phyloP scores from a whole-genome alignment of 352 stramenopile species.

The Phytophthora melonis region DNA sequence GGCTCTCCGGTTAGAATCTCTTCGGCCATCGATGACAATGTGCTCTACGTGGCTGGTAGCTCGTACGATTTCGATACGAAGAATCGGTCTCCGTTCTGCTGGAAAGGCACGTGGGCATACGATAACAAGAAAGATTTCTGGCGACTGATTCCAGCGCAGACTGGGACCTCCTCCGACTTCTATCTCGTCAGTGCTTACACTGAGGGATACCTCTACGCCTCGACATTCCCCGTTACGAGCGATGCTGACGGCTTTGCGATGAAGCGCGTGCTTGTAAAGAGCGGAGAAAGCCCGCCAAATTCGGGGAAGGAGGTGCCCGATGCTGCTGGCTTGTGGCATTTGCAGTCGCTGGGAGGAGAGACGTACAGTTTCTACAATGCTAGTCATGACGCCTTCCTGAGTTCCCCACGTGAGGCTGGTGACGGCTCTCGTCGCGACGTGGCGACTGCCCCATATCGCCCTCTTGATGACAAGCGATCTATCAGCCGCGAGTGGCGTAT shows the following conservation, averaged over 20 bases:
- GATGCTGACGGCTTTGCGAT: neutral
- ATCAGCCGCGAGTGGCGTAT: constrained; percentile 6
- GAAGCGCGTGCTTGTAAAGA: constrained; percentile 12
- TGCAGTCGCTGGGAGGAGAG: neutral
- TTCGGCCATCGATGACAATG: neutral
- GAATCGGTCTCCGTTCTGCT: neutral
- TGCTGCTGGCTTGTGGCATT: constrained; percentile 5
- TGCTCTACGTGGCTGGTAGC: neutral
- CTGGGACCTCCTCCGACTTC: constrained; percentile 1
- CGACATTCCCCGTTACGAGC: neutral
- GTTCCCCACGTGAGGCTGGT: neutral
- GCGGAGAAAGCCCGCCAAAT: neutral
- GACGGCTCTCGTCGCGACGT: constrained; percentile 6
- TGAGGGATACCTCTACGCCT: constrained; percentile 11
- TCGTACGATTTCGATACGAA: neutral
- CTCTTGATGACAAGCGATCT: constrained; percentile 11
- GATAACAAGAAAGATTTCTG: constrained; percentile 21
- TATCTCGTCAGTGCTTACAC: constrained; percentile 16
- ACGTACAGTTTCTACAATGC: constrained; percentile 10
- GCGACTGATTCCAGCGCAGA: constrained; percentile 14
- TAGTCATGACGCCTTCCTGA: constrained; percentile 4
- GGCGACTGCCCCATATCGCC: neutral
- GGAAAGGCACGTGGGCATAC: neutral
- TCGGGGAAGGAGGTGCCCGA: neutral
- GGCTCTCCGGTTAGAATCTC: neutral